Conservation (phyloP, 2,329 filamentous ascomycete species). For the Colletotrichum sp. region DNA sequence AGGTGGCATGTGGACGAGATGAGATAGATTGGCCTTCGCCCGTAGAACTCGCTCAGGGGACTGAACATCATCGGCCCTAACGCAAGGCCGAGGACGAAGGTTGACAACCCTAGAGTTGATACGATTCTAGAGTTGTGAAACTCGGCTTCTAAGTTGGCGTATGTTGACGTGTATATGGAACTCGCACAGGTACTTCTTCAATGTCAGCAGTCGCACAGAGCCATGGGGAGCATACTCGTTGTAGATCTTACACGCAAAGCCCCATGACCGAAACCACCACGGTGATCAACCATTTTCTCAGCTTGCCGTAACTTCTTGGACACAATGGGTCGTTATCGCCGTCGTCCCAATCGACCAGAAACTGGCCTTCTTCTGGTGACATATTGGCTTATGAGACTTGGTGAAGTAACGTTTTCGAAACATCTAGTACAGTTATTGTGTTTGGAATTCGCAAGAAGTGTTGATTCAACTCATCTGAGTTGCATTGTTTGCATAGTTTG, state of each 20-base stretch:
- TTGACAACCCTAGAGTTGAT: slow-evolving; percentile 79
- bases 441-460: not conserved
- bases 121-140: slow-evolving; percentile 75
- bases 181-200: slow-evolving; percentile 74
- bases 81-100: slow-evolving; percentile 80
- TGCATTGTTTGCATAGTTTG: not conserved
- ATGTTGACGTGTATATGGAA: slow-evolving; percentile 86
- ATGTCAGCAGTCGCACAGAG: not conserved
- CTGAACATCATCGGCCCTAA: slow-evolving; percentile 67
- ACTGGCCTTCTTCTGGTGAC: slow-evolving; percentile 44
- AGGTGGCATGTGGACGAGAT: slow-evolving; percentile 75
- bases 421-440: fast-evolving
- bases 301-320: slow-evolving; percentile 70
- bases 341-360: slow-evolving; percentile 77
- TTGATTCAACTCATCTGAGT: not conserved
- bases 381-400: not conserved
- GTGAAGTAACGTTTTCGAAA: not conserved
- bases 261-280: slow-evolving; percentile 74
- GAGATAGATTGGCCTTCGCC: slow-evolving; percentile 81
- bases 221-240: fast-evolving
- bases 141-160: slow-evolving; percentile 76
- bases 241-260: slow-evolving; percentile 81
- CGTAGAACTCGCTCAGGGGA: slow-evolving; percentile 79
- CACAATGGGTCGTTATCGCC: slow-evolving; percentile 74
- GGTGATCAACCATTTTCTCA: slow-evolving; percentile 80